Evolutionary conservation across 805 yeast genomes (phyloP), one percentile per base, ranked within the genome.

Genomic region (Debaryomyces hansenii): DNA sequence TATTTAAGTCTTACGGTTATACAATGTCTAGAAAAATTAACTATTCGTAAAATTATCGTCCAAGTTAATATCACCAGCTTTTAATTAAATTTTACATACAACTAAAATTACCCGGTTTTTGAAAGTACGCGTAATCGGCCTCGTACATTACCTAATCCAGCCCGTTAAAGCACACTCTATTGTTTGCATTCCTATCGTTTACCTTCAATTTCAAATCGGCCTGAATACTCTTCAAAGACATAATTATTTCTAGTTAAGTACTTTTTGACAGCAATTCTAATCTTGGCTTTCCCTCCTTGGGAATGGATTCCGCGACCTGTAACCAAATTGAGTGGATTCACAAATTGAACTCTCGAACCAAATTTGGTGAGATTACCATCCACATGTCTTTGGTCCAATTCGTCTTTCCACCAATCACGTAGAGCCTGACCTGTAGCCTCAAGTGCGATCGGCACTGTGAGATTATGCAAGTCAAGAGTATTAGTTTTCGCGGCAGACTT

Each of bases 251-350:
- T 48, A 2, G 49, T 53, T 35, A 87, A 64, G 51, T 66, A 60
- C 15, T 60, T 67, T 38, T 65, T 62, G 3, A 84, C 78, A 2
- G 73, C 56, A 1, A 50, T 60, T 47, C 72, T 72, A 14, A 86
- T 71, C 48, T 67, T 75, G 1, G 86, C 70, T 1, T 67, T 57
- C 0, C 90, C 88, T 4, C 78, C 80, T 1, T 59, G 69, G 39
- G 88, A 83, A 60, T 87, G 94, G 5, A 83, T 55, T 0, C 94
- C 94, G 51, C 88, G 64, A 0, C 94, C 92, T 0, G 92, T 84
- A 10, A 85, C 64, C 0, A 86, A 64, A 1, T 49, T 58, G 6
- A 85, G 55, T 0, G 79, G 77, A 0, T 62, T 67, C 1, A 78
- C 71, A 58, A 70, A 68, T 9, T 55, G 46, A 0, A 75, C 83